phyloP scores from a whole-genome alignment of 768 basidiomycete species.

The Boletus fagicola region DNA sequence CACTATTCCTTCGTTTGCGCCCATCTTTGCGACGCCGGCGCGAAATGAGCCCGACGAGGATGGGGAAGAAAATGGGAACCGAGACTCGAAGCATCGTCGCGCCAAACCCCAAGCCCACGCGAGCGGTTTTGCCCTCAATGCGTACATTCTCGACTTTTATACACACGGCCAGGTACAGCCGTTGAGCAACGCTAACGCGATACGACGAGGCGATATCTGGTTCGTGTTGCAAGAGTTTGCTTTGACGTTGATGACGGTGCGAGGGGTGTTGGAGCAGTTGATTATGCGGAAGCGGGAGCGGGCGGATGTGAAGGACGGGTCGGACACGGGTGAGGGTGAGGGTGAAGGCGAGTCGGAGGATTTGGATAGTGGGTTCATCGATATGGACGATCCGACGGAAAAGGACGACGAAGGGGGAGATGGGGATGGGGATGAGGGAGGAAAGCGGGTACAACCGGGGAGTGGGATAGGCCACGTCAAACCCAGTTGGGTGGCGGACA shows the following conservation, averaged over 20 bases:
- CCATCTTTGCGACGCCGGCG: conserved; percentile 29
- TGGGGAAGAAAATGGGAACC: not conserved
- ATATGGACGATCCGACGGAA: conserved; percentile 31
- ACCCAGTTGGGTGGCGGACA: conserved; percentile 41
- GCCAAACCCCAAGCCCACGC: not conserved
- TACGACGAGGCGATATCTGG: conserved; percentile 65
- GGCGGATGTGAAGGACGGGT: conserved; percentile 10
- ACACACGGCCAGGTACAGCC: conserved; percentile 56
- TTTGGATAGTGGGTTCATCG: conserved; percentile 36
- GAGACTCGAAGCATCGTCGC: not conserved
- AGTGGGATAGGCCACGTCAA: conserved; percentile 11
- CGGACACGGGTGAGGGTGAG: conserved; percentile 14
- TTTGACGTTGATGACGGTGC: conserved; percentile 49
- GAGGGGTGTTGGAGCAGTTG: conserved; percentile 49
- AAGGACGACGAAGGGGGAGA: conserved; percentile 18
- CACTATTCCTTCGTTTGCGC: conserved; percentile 55
- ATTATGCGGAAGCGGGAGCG: conserved; percentile 30
- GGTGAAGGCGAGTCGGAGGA: conserved; percentile 9
- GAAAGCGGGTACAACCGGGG: not conserved
- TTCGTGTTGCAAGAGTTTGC: conserved; percentile 59
- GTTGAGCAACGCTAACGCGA: conserved; percentile 52
- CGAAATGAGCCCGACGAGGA: conserved; percentile 5
- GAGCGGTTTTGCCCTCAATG: conserved; percentile 46
- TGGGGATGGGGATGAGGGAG: conserved; percentile 21
- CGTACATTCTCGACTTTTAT: conserved; percentile 68